A percentile compares a stretch with the other conserved stretches of the same genome.
phyloP scores from a whole-genome alignment of 169 alveolate genomes.

The Eimeria tenella region DNA sequence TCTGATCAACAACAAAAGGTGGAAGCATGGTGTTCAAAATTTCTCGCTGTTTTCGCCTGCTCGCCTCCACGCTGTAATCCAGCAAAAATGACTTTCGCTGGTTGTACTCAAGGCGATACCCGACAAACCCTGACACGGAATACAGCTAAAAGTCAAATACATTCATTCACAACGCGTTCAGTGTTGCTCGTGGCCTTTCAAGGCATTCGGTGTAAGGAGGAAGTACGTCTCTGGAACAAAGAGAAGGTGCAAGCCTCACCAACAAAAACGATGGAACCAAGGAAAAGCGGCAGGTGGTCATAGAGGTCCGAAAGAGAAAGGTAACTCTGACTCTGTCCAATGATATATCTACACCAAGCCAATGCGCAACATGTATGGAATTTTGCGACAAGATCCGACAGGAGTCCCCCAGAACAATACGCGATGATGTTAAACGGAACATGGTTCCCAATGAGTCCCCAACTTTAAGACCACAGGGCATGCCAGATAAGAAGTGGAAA shows the following conservation, averaged over 20 bases:
- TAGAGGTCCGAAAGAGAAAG: conserved; percentile 2
- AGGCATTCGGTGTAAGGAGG: background rate
- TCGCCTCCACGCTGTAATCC: conserved; percentile 87
- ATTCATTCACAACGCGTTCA: background rate
- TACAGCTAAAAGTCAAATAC: background rate
- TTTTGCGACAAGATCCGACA: too few relatives aligned
- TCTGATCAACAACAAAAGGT: conserved; percentile 90
- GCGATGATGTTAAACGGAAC: too few relatives aligned
- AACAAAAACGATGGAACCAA: conserved; percentile 66
- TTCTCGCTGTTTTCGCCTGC: conserved; percentile 91
- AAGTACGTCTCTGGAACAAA: background rate
- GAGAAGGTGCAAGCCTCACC: conserved; percentile 37
- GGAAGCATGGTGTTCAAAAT: conserved; percentile 94
- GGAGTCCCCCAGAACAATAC: too few relatives aligned
- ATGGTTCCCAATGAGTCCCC: too few relatives aligned
- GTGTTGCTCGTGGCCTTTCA: background rate
- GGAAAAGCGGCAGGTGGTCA: conserved; percentile 73
- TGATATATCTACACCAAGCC: background rate
- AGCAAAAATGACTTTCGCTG: conserved; percentile 87
- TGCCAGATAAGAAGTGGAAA: too few relatives aligned
- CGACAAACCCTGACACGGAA: conserved; percentile 81
- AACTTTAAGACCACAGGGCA: too few relatives aligned
- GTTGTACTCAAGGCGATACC: conserved; percentile 91
- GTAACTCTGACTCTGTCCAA: background rate
- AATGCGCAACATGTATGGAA: background rate